A percentile compares a stretch with the other conserved stretches of the same genome.
These are phyloP conservation scores for Cladosporium austrohemisphaericum DNA, from an alignment of 2,329 filamentous ascomycete species.

Conservation along the genomic window DNA sequence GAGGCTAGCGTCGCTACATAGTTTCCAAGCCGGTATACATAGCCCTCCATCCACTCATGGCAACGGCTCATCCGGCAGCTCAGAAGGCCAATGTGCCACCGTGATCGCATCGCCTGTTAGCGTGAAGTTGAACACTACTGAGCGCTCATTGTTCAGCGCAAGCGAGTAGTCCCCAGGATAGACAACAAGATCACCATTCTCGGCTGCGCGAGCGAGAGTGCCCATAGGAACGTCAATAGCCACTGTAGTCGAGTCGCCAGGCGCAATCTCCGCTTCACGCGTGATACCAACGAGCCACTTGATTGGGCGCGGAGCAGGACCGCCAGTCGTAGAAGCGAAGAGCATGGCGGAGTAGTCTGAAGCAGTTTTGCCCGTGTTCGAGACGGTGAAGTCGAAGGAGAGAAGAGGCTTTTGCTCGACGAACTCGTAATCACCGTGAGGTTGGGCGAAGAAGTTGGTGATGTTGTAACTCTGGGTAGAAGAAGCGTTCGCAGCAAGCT, in stretches of 20 bases:
- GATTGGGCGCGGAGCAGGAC: constrained; percentile 40
- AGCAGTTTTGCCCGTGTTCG: constrained; percentile 34
- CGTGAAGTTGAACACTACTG: constrained; percentile 26
- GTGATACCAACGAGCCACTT: constrained; percentile 38
- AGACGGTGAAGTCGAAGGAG: constrained; percentile 35
- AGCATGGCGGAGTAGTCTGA: constrained; percentile 43
- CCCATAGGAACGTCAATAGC: constrained; percentile 38
- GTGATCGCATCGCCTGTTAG: constrained; percentile 40
- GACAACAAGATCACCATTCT: constrained; percentile 37
- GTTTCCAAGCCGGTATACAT: no score
- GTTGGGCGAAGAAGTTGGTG: constrained; percentile 32
- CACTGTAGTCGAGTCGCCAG: constrained; percentile 21
- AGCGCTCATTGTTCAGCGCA: constrained; percentile 40
- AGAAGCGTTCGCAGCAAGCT: constrained; percentile 16
- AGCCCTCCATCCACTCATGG: no score
- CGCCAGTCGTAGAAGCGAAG: constrained; percentile 38
- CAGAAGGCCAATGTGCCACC: constrained; percentile 38
- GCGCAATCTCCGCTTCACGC: constrained; percentile 19
- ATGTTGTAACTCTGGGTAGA: constrained; percentile 32
- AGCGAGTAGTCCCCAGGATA: constrained; percentile 43
- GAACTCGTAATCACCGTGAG: constrained; percentile 21
- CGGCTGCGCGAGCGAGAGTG: constrained; percentile 37
- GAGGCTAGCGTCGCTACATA: neutral
- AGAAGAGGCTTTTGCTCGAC: constrained; percentile 37
- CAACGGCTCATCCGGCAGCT: neutral